Base-by-base conservation (phyloP, 2,329 filamentous ascomycete genomes). In the Clarireedia monteithiana region DNA sequence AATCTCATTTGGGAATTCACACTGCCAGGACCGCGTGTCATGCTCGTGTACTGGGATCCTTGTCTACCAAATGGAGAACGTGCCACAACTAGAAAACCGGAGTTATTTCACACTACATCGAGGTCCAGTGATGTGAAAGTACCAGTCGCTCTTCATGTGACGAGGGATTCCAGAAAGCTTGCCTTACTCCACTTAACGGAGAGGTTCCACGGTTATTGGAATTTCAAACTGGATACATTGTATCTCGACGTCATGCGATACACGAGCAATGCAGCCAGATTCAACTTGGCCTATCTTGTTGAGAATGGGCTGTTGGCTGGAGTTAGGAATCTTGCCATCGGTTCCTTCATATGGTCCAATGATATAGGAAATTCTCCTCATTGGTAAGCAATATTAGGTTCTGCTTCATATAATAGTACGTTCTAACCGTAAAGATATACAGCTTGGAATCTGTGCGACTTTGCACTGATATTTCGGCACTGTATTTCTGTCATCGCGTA, bases 121-220 rank as follows among this genome's bases (percentile, higher is more conserved):
- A 38, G 38, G 10, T 30, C 39, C 23, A 14, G 24, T 15, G 17
- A 24, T 15, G 27, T 12, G 23, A 38, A 45, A 36, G 23, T 45
- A 6, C 50, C 50, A 17, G 27, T 53, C 10, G 20, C 30, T 38
- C 50, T 53, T 6, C 20, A 24, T 23, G 40, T 53, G 12, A 53
- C 30, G 9, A 36, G 10, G 23, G 17, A 10, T 1, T 53, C 50
- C 20, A 38, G 50, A 10, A 53, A 17, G 7, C 34, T 34, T 26
- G 50, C 50, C 4, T 30, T 46, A n/a, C 34, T 23, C 2, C 26
- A 53, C 17, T 20, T 53, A 23, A 46, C 50, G 3, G 40, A 36
- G 17, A 38, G 50, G 17, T 53, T 53, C 20, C 40, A 46, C 26
- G 30, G 50, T 17, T 53, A 53, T 27, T 53, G 50, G 50, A 38